Evolutionary conservation across 164 flowering plant genomes (phyloP).

Genomic region (Nelumbo lutea): DNA sequence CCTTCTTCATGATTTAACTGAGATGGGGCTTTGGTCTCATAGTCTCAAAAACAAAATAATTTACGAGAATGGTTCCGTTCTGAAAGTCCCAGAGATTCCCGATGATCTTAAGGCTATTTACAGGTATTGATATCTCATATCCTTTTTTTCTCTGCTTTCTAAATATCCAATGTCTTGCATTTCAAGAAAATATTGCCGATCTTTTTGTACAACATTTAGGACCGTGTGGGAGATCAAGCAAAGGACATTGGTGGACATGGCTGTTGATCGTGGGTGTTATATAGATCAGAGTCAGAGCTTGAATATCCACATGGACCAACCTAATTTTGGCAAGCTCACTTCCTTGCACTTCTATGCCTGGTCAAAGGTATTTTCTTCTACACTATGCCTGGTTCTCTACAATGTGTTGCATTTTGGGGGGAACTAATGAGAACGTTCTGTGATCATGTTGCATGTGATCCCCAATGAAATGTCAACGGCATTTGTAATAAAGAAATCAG

Average conservation of each 20-base stretch:
- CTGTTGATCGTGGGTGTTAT: conserved; percentile 90
- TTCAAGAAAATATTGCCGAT: conserved; percentile 3
- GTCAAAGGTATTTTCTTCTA: conserved; percentile 50
- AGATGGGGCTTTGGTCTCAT: conserved; percentile 97
- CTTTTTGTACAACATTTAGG: conserved; percentile 27
- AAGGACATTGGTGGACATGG: conserved; percentile 90
- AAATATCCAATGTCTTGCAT: not conserved
- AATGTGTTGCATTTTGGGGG: too few relatives aligned
- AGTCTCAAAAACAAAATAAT: conserved; percentile 78
- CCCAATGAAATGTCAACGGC: too few relatives aligned
- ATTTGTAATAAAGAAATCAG: too few relatives aligned
- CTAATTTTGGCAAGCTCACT: conserved; percentile 88
- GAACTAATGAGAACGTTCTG: too few relatives aligned
- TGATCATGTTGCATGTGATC: too few relatives aligned
- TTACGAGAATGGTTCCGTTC: conserved; percentile 80
- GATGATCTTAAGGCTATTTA: conserved; percentile 66
- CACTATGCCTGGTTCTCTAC: not conserved
- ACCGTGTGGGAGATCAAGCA: conserved; percentile 99
- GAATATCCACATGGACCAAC: conserved; percentile 95
- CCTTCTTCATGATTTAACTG: conserved; percentile 94
- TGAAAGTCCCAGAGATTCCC: conserved; percentile 67
- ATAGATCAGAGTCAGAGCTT: conserved; percentile 97
- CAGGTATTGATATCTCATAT: conserved; percentile 40
- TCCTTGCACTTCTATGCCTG: conserved; percentile 92
- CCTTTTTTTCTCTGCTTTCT: too few relatives aligned